Evolutionary conservation across 148 eudicot species (phyloP).

Genomic region (Selenicereus undatus): DNA sequence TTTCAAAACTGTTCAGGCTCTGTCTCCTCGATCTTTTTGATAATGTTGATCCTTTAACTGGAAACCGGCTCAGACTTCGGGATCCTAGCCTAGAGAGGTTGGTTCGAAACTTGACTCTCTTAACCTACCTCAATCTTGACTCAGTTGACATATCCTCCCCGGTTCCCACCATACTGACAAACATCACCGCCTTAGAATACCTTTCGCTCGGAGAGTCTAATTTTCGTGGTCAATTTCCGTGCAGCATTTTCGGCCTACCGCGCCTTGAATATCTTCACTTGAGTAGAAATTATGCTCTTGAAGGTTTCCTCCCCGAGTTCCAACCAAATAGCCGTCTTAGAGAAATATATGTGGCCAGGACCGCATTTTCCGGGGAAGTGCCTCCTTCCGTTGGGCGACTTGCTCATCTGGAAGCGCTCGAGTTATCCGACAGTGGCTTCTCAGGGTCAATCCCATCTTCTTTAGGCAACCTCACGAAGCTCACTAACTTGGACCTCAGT

Average conservation of each 20-base stretch:
- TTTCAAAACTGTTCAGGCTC: constrained; percentile 22
- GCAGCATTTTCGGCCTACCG: constrained; percentile 24
- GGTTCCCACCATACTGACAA: constrained; percentile 23
- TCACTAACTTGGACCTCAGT: constrained; percentile 3
- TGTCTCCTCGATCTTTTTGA: constrained; percentile 15
- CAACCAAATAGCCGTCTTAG: constrained; percentile 7
- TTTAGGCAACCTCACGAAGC: constrained; percentile 20
- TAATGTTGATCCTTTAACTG: neutral
- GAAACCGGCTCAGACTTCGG: neutral
- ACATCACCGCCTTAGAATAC: constrained; percentile 5
- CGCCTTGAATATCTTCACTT: constrained; percentile 20
- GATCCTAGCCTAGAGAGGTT: constrained; percentile 1
- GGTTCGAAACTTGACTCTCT: constrained; percentile 18
- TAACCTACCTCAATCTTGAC: constrained; percentile 11
- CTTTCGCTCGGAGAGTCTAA: constrained; percentile 3
- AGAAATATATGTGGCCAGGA: neutral
- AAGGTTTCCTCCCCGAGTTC: constrained; percentile 30
- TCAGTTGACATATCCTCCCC: constrained; percentile 16
- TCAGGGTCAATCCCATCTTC: constrained; percentile 12
- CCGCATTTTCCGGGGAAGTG: constrained; percentile 23
- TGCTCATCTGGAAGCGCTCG: neutral
- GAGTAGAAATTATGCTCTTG: constrained; percentile 12
- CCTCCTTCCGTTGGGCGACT: constrained; percentile 26
- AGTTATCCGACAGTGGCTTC: neutral
- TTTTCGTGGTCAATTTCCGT: constrained; percentile 19